A percentile compares a stretch with the other conserved stretches of the same genome.
These are phyloP conservation scores for Vigna angularis DNA, from an alignment of 306 rosid species.

Conservation along the genomic window DNA sequence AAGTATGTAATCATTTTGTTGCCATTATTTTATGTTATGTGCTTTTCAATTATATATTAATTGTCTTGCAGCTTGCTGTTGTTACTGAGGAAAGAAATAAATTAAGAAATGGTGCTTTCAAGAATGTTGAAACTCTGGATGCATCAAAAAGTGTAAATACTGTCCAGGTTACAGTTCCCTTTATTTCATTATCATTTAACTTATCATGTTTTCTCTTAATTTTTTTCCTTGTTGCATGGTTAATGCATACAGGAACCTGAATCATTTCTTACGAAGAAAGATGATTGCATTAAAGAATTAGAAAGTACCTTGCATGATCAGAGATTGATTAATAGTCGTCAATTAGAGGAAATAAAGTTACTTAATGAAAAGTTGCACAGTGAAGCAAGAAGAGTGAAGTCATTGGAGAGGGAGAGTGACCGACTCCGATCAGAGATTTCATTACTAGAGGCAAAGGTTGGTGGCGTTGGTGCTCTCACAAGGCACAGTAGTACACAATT, in stretches of 20 bases:
- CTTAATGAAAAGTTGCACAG: conserved; percentile 72
- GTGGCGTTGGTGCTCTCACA: conserved; percentile 34
- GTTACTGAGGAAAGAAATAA: conserved; percentile 83
- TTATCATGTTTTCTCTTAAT: conserved; percentile 34
- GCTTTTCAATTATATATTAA: conserved; percentile 25
- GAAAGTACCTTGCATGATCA: conserved; percentile 65
- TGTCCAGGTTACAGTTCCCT: conserved; percentile 60
- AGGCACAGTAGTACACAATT: neutral
- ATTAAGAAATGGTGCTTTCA: conserved; percentile 60
- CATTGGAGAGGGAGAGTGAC: conserved; percentile 87
- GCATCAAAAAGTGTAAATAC: conserved; percentile 52
- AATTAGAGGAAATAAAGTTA: conserved; percentile 70
- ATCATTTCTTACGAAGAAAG: conserved; percentile 71
- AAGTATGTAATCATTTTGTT: conserved; percentile 18
- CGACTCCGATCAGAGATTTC: conserved; percentile 83
- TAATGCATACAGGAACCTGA: conserved; percentile 74
- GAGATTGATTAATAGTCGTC: conserved; percentile 63
- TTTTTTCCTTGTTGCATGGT: conserved; percentile 40
- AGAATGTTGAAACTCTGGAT: conserved; percentile 59
- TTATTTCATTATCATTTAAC: conserved; percentile 29
- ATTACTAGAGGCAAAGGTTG: conserved; percentile 91
- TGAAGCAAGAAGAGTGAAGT: conserved; percentile 77
- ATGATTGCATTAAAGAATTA: conserved; percentile 68
- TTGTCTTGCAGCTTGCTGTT: conserved; percentile 71
- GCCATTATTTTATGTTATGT: conserved; percentile 35